Evolutionary conservation across 1,284 basidiomycete genomes (phyloP), one percentile per base, ranked within the genome.

Genomic region (Puccinia horiana): DNA sequence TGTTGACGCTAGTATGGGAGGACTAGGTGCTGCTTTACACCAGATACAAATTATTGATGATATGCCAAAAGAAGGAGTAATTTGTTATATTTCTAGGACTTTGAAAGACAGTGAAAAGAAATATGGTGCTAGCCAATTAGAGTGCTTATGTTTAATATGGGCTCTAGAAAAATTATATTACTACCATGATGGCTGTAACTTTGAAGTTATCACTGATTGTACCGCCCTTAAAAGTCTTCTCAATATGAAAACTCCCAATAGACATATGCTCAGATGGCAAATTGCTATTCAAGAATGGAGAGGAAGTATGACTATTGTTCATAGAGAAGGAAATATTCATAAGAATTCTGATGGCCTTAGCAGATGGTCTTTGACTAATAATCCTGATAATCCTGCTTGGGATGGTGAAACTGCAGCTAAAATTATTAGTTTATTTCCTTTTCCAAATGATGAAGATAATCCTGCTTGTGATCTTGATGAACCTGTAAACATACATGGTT

Each of bases 51-150:
- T n/a, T n/a, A n/a, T n/a, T n/a, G n/a, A n/a, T n/a, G n/a, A n/a
- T n/a, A n/a, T n/a, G n/a, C 69, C 69, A 8, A 44, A 8, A 72
- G 69, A 72, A 72, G 47, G 47, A 72, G 32, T 44, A 2, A 42
- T 72, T 23, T 42, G 40, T 29, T 72, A 35, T n/a, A 72, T 72
- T 8, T 72, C 37, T 8, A 72, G 69, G 40, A 29, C 26, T 4
- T n/a, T 72, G 29, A 72, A 72, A 72, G 69, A 72, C 29, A 40
- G 32, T 72, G 69, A 49, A 44, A 72, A 42, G 69, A 72, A 29
- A 37, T 72, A 72, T 72, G 69, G 69, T 4, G 40, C 69, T 3
- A 26, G 29, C 26, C 69, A 42, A 72, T 18, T 29, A 18, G 65
- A 69, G 32, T 37, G 35, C 32, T 44, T 69, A n/a, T 44, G 8